A percentile compares a stretch with the other conserved stretches of the same genome.
Conservation (phyloP, 352 stramenopile genomes). For the Nothophytophthora sp. region DNA sequence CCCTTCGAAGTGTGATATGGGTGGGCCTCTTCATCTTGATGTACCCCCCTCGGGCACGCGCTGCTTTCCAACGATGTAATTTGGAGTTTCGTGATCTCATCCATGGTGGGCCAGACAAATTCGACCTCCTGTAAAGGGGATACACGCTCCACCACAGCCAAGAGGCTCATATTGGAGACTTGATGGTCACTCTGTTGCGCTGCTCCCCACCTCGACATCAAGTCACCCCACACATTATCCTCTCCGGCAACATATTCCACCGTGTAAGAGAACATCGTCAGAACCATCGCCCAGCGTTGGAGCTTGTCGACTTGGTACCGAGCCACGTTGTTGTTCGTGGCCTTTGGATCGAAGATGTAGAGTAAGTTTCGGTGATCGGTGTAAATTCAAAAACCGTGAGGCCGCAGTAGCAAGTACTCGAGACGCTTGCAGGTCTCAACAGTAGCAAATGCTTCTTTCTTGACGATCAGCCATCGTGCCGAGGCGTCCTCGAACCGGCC, state of each 20-base stretch:
- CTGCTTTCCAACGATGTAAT: not conserved
- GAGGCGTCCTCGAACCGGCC: not conserved
- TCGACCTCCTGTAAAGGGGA: not conserved
- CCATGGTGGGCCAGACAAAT: not conserved
- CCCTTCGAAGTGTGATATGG: not conserved
- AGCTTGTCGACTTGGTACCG: conserved; percentile 32
- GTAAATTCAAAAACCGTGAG: conserved; percentile 9
- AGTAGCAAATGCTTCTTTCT: conserved; percentile 12
- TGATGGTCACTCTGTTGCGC: not conserved
- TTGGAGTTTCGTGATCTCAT: not conserved
- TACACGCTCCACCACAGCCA: not conserved
- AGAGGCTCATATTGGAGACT: not conserved
- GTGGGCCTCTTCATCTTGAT: not conserved
- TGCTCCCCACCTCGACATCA: conserved; percentile 25
- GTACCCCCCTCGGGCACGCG: not conserved
- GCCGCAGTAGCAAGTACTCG: conserved; percentile 5
- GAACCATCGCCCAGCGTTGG: conserved; percentile 17
- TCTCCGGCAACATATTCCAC: conserved; percentile 26
- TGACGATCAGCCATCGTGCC: conserved; percentile 10
- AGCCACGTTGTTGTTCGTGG: not conserved
- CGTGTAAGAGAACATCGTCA: conserved; percentile 23
- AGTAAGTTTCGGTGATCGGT: conserved; percentile 18
- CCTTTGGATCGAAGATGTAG: conserved; percentile 9
- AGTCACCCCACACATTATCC: conserved; percentile 31
- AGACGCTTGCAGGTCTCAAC: not conserved